Evolutionary conservation across 2,329 filamentous ascomycete species (phyloP), one percentile per base, ranked within the genome.

Genomic region (Stylonectria norvegica): DNA sequence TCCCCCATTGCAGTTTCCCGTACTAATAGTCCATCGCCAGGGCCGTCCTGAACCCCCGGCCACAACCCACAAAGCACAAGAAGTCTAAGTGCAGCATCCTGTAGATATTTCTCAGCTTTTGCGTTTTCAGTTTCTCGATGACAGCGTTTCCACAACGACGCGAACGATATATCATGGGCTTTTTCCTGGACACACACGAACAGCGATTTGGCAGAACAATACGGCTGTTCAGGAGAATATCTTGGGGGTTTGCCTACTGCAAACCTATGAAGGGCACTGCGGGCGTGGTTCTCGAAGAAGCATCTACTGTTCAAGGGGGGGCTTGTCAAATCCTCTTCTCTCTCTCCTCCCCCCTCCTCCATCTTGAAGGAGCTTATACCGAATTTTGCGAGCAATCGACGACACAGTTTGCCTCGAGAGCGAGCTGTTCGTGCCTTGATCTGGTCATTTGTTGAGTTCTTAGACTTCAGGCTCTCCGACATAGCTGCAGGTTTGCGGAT

Each of bases 11-110:
- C 17, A 17, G 16, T 18, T 14, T n/a, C 29, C n/a, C 16, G 6
- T 22, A 27, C n/a, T 18, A 14, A 29, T 52, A 55, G 34, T 40
- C 28, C 28, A 79, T 11, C 16, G 14, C 11, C 56, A 88, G 84
- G 57, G 83, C 84, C 48, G 84, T 88, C 34, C 71, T 89, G 47
- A 86, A 83, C 67, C 84, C 85, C 42, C 72, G 78, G 55, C 79
- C 80, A 15, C 67, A 75, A 48, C 58, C 67, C 20, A 69, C 65
- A 43, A 77, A 81, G 71, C 66, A 72, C 58, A 84, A 83, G 71
- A 78, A 78, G 65, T 69, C 70, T 52, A 85, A 84, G 71, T 87
- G 84, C 71, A 76, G 75, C 33, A 81, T 88, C 59, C 73, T 88
- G 64, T 88, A 77, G 66, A 63, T 49, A 40, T 38, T 38, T 42